Conservation (phyloP, 2,329 filamentous ascomycete genomes). For the Fusarium oxysporum region DNA sequence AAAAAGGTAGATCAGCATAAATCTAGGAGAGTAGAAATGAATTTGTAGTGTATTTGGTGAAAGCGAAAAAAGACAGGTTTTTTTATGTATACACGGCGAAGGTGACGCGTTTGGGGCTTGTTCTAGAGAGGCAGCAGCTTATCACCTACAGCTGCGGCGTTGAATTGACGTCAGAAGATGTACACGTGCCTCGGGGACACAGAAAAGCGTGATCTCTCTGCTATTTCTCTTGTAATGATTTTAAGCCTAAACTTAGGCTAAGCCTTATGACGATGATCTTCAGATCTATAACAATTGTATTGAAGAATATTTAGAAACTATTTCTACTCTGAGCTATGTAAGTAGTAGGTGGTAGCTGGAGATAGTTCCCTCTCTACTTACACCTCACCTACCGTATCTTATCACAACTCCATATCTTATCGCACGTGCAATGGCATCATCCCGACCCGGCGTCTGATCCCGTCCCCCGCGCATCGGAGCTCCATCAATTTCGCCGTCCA, state of each 20-base stretch:
- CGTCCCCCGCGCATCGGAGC: constrained; percentile 35
- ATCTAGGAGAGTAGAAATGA: neutral
- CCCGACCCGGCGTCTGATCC: constrained; percentile 18
- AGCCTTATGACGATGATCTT: neutral
- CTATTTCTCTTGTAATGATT: too few relatives aligned
- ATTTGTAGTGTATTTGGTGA: neutral
- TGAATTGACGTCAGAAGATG: constrained; percentile 30
- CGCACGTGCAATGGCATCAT: constrained; percentile 48
- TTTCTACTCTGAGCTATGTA: neutral
- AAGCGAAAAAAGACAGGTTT: neutral
- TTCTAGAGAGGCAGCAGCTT: constrained; percentile 30
- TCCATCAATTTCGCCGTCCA: constrained; percentile 25
- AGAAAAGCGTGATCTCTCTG: neutral
- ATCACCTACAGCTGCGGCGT: constrained; percentile 4
- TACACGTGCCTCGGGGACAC: constrained; percentile 3
- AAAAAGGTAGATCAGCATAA: constrained; percentile 33
- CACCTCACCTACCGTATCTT: constrained; percentile 12
- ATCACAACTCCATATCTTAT: constrained; percentile 23
- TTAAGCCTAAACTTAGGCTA: neutral
- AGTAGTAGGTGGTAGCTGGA: neutral
- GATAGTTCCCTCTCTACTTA: neutral
- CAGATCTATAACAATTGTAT: neutral
- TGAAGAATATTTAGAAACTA: neutral
- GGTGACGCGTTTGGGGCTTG: constrained; percentile 35
- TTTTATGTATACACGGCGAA: constrained; percentile 4